Conservation (phyloP, 306 rosid species). For the Pachyrhizus erosus region DNA sequence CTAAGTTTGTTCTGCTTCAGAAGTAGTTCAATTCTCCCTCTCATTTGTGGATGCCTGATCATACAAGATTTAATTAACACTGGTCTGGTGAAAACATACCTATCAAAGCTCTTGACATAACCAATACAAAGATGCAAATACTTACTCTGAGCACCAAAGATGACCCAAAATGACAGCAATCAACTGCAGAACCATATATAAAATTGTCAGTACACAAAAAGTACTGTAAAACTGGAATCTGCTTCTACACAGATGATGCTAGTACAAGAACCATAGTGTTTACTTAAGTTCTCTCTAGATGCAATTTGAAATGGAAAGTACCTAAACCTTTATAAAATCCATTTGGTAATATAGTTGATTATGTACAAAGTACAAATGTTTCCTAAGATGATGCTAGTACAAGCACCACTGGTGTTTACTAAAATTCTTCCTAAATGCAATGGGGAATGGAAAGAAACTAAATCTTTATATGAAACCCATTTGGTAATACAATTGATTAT, state of each 20-base stretch:
- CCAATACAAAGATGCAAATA: slow-evolving; percentile 15
- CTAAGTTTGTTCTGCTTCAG: slow-evolving; percentile 91
- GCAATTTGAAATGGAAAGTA: slow-evolving; percentile 26
- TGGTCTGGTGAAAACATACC: slow-evolving; percentile 20
- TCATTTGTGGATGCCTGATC: slow-evolving; percentile 79
- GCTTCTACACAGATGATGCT: background rate
- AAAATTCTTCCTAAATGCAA: background rate
- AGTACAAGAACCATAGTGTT: slow-evolving; percentile 4
- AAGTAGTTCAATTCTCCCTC: slow-evolving; percentile 87
- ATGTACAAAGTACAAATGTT: slow-evolving; percentile 29
- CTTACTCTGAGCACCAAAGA: slow-evolving; percentile 97
- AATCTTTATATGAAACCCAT: background rate
- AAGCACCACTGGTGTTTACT: background rate
- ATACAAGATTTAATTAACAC: slow-evolving; percentile 24
- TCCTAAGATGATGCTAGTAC: slow-evolving; percentile 10
- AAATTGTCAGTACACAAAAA: slow-evolving; percentile 27
- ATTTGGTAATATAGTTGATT: slow-evolving; percentile 5
- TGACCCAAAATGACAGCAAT: slow-evolving; percentile 90
- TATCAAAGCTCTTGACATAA: slow-evolving; percentile 23
- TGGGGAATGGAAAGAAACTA: slow-evolving; percentile 7
- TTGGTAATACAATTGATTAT: slow-evolving; percentile 14
- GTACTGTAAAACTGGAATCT: slow-evolving; percentile 30
- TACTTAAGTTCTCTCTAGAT: background rate
- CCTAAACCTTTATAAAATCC: background rate
- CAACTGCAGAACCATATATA: slow-evolving; percentile 68